phyloP scores from a whole-genome alignment of 345 rosid genomes.

The Noccaea bulbosa region DNA sequence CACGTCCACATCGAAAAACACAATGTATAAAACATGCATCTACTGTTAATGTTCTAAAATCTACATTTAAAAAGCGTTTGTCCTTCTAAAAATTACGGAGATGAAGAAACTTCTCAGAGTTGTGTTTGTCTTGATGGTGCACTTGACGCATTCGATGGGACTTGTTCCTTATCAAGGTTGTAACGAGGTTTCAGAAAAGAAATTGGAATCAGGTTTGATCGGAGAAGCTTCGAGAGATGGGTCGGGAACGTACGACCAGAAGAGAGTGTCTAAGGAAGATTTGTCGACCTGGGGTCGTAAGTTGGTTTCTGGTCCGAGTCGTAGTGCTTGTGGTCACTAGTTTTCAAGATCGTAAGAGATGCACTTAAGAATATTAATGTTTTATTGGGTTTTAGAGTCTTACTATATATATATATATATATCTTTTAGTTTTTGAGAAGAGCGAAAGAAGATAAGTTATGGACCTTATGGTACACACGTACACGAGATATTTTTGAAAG shows the following conservation, averaged over 20 bases:
- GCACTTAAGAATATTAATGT: background rate
- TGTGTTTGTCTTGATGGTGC: background rate
- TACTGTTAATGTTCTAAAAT: background rate
- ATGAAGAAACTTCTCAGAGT: conserved; percentile 6
- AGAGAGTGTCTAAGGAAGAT: background rate
- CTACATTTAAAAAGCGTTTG: background rate
- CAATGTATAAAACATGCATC: background rate
- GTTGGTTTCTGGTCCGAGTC: conserved; percentile 3
- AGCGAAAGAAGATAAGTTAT: background rate
- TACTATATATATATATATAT: background rate
- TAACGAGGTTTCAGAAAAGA: background rate
- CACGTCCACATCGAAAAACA: background rate
- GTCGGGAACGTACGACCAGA: background rate
- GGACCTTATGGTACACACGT: background rate
- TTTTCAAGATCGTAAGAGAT: background rate
- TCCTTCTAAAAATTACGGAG: background rate
- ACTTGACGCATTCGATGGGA: background rate
- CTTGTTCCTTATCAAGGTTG: background rate
- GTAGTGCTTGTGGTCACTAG: background rate
- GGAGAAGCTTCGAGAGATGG: background rate
- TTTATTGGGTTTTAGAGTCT: background rate
- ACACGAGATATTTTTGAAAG: background rate
- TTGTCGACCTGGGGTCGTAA: background rate
- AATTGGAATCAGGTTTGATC: background rate
- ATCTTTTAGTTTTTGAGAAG: background rate